Percentiles rank a stretch among this genome's conserved stretches.
phyloP scores from a whole-genome alignment of 2,329 filamentous ascomycete genomes.

The Aspergillus quadricinctus region DNA sequence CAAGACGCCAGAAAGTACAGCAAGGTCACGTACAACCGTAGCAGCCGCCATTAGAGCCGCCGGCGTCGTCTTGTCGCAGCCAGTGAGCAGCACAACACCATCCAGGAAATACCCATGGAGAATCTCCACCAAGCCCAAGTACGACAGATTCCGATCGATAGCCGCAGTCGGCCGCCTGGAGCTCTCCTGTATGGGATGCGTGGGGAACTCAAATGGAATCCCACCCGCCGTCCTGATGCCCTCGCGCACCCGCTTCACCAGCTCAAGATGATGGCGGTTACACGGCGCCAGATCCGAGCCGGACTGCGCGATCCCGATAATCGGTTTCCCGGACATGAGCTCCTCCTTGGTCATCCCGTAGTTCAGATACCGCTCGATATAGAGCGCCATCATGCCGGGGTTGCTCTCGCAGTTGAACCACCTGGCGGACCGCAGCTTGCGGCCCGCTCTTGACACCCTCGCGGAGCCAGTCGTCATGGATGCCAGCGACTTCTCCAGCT shows the following conservation, averaged over 20 bases:
- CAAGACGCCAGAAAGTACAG: background rate
- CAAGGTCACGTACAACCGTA: conserved; percentile 37
- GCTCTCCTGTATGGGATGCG: conserved; percentile 51
- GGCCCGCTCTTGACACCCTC: conserved; percentile 5
- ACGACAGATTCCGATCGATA: conserved; percentile 48
- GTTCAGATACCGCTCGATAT: conserved; percentile 50
- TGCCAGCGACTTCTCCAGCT: conserved; percentile 32
- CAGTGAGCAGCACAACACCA: conserved; percentile 49
- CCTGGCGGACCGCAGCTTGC: conserved; percentile 37
- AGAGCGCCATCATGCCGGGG: conserved; percentile 44
- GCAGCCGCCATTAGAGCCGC: conserved; percentile 51
- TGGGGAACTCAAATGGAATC: conserved; percentile 51
- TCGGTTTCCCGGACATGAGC: conserved; percentile 47
- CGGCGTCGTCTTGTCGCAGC: conserved; percentile 52
- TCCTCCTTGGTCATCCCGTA: conserved; percentile 48
- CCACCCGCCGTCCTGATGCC: conserved; percentile 48
- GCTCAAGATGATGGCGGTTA: conserved; percentile 48
- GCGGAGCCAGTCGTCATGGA: conserved; percentile 20
- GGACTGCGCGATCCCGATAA: conserved; percentile 51
- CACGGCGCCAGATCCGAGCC: conserved; percentile 50
- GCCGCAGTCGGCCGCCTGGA: conserved; percentile 46
- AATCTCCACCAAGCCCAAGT: conserved; percentile 47
- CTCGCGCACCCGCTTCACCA: conserved; percentile 49
- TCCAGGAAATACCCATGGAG: conserved; percentile 48
- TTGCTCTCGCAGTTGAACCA: conserved; percentile 46